phyloP scores from a whole-genome alignment of 2,329 filamentous ascomycete genomes.

The Eurotiales sp. region DNA sequence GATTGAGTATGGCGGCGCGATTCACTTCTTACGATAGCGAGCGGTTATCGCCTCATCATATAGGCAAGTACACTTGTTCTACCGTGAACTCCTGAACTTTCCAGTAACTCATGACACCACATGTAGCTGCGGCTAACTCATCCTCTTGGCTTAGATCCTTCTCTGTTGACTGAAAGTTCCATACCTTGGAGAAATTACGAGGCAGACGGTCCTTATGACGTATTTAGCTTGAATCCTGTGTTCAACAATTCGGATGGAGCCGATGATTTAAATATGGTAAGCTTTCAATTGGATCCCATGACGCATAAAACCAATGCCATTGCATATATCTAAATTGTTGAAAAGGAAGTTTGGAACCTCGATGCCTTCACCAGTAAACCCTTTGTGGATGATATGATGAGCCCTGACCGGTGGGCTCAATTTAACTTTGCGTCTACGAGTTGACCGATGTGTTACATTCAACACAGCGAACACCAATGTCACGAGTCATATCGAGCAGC shows the following conservation, averaged over 20 bases:
- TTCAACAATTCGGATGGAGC: neutral
- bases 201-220: neutral
- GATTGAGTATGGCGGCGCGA: neutral
- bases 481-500: too few relatives aligned
- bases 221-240: neutral
- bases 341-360: neutral
- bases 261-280: neutral
- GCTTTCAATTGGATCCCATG: neutral
- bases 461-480: too few relatives aligned
- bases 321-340: too few relatives aligned
- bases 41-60: neutral
- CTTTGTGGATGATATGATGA: neutral
- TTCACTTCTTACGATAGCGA: neutral
- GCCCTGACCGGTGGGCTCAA: slow-evolving; percentile 1
- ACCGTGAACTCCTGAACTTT: too few relatives aligned
- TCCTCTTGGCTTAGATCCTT: neutral
- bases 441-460: too few relatives aligned
- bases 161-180: neutral
- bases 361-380: neutral
- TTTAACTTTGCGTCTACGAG: neutral
- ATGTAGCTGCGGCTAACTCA: neutral
- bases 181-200: neutral
- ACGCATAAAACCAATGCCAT: neutral
- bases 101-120: too few relatives aligned
- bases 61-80: neutral